A percentile compares a stretch with the other conserved stretches of the same genome.
Conservation (phyloP, 2,329 filamentous ascomycete species). For the Neofusicoccum parvum region DNA sequence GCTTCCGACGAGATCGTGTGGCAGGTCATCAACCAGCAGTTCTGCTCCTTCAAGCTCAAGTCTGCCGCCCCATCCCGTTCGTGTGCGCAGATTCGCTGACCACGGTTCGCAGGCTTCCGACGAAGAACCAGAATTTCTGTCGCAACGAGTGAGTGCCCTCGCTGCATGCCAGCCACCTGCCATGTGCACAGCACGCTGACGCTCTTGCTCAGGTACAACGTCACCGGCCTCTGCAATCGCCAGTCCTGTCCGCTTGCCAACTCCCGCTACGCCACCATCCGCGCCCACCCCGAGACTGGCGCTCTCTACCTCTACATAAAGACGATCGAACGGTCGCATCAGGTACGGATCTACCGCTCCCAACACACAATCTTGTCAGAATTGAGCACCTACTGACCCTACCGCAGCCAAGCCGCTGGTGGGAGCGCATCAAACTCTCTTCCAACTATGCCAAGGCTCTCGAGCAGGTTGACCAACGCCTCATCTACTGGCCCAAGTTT, state of each 20-base stretch:
- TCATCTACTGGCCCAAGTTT: constrained; percentile 92
- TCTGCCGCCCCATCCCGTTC: constrained; percentile 24
- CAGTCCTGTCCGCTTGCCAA: constrained; percentile 92
- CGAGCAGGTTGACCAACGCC: constrained; percentile 70
- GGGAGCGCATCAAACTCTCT: constrained; percentile 89
- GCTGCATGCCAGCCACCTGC: constrained; percentile 30
- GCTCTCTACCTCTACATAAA: constrained; percentile 96
- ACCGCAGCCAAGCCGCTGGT: constrained; percentile 56
- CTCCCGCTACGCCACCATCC: constrained; percentile 88
- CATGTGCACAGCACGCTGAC: not conserved
- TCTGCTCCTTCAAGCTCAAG: constrained; percentile 95
- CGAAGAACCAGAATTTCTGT: constrained; percentile 90
- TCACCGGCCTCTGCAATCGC: constrained; percentile 78
- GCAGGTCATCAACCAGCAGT: constrained; percentile 94
- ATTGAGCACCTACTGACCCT: not conserved
- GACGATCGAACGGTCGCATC: constrained; percentile 83
- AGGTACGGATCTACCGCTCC: not conserved
- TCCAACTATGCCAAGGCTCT: constrained; percentile 90
- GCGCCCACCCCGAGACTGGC: constrained; percentile 77
- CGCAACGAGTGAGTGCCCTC: constrained; percentile 66
- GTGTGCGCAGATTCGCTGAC: constrained; percentile 25
- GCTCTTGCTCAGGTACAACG: constrained; percentile 65
- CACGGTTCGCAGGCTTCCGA: constrained; percentile 42
- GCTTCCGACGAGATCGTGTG: constrained; percentile 92
- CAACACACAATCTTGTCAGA: no score